Percentiles rank a stretch among this genome's conserved stretches.
phyloP scores from a whole-genome alignment of 352 stramenopile species.

The Globisporangium radiosum region DNA sequence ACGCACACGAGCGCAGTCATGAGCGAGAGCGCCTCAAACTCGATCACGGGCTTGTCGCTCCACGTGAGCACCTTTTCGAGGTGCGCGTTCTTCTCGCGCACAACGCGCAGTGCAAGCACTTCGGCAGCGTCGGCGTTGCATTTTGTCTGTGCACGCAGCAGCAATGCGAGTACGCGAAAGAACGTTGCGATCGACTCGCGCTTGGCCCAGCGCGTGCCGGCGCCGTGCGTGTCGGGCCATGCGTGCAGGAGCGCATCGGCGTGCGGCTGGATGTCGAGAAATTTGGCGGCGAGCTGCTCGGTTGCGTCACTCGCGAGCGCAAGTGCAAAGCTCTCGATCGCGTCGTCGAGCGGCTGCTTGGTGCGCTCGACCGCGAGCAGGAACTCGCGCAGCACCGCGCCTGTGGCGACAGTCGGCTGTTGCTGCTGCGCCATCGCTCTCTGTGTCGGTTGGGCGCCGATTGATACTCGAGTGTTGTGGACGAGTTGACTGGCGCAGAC shows the following conservation, averaged over 20 bases:
- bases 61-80: conserved; percentile 75
- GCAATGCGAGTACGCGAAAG: conserved; percentile 42
- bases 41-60: conserved; percentile 81
- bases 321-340: conserved; percentile 33
- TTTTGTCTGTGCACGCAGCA: conserved; percentile 31
- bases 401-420: not conserved
- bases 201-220: conserved; percentile 44
- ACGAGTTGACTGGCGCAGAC: no score
- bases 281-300: conserved; percentile 17
- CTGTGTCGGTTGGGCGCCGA: no score
- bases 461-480: no score
- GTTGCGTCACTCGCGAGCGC: conserved; percentile 10
- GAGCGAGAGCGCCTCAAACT: conserved; percentile 63
- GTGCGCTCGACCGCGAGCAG: conserved; percentile 53
- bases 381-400: conserved; percentile 49
- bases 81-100: conserved; percentile 57
- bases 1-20: conserved; percentile 36
- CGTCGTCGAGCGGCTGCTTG: conserved; percentile 51
- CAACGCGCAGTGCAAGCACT: conserved; percentile 48
- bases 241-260: conserved; percentile 50
- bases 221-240: conserved; percentile 53
- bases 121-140: conserved; percentile 35
- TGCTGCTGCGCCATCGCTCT: no score
- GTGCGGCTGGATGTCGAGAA: conserved; percentile 52
- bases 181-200: conserved; percentile 67